Percentiles rank a stretch among this genome's conserved stretches.
These are phyloP conservation scores for Nakaseomyces sp. DNA, from an alignment of 1,139 yeast genomes.

Conservation along the genomic window DNA sequence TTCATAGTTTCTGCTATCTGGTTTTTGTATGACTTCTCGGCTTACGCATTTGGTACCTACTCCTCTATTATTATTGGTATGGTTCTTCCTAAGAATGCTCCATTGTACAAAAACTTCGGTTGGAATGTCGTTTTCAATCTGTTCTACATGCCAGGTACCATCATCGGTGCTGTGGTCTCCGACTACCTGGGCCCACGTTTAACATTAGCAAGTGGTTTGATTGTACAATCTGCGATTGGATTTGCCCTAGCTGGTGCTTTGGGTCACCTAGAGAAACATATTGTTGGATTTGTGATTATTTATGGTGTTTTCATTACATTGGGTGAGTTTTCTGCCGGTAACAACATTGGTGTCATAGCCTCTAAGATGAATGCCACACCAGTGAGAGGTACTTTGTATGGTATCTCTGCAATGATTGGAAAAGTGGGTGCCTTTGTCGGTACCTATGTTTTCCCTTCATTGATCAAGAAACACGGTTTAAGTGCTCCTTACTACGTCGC, in stretches of 20 bases:
- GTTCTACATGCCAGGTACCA: constrained; percentile 84
- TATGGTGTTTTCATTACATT: constrained; percentile 79
- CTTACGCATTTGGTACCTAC: constrained; percentile 80
- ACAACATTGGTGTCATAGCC: constrained; percentile 80
- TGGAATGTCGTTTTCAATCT: constrained; percentile 87
- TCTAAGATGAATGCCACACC: constrained; percentile 82
- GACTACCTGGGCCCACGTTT: constrained; percentile 86
- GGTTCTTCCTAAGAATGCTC: constrained; percentile 47
- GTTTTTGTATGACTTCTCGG: constrained; percentile 85
- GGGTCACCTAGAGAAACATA: constrained; percentile 43
- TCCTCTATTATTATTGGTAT: constrained; percentile 58
- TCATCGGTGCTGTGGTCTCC: constrained; percentile 71
- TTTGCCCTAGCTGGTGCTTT: constrained; percentile 74
- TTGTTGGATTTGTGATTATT: constrained; percentile 74
- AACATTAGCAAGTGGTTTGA: constrained; percentile 61
- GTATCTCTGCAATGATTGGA: constrained; percentile 84
- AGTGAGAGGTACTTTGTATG: constrained; percentile 83
- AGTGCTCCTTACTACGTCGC: constrained; percentile 74
- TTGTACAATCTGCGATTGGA: constrained; percentile 72
- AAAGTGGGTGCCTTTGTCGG: constrained; percentile 92
- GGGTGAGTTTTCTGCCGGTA: constrained; percentile 95
- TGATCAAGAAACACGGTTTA: constrained; percentile 33
- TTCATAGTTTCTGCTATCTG: constrained; percentile 65
- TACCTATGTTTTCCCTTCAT: constrained; percentile 6
- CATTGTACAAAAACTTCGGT: constrained; percentile 67